Conservation (phyloP, 148 eudicot species). For the Rhododendron mucronatum region DNA sequence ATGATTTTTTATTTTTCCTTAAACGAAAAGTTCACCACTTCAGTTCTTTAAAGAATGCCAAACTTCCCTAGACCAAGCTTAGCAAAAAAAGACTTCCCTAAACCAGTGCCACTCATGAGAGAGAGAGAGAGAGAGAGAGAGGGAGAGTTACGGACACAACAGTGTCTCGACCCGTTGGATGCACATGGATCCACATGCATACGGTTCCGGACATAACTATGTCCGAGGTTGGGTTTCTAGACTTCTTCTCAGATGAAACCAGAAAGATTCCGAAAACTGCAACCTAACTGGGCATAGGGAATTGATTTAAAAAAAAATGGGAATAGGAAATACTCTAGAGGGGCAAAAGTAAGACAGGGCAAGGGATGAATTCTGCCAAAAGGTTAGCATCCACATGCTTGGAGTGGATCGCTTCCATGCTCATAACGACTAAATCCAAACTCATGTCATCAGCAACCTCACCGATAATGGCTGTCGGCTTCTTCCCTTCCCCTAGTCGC, state of each 20-base stretch:
- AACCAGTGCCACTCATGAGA: neutral
- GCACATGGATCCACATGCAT: no score
- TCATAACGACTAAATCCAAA: slow-evolving; percentile 85
- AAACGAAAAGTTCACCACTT: neutral
- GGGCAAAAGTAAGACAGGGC: slow-evolving; percentile 88
- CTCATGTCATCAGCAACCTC: slow-evolving; percentile 89
- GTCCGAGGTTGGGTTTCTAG: no score
- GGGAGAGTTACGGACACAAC: neutral
- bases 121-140: neutral
- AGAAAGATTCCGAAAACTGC: neutral
- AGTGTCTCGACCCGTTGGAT: no score
- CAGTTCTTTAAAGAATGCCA: neutral
- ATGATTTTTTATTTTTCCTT: neutral
- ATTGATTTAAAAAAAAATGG: neutral
- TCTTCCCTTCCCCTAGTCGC: slow-evolving; percentile 70
- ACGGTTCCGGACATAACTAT: no score
- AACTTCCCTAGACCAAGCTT: neutral
- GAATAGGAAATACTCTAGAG: slow-evolving; percentile 23
- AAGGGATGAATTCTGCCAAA: slow-evolving; percentile 90
- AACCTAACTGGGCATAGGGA: neutral
- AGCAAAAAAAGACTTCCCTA: neutral
- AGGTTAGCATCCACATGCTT: slow-evolving; percentile 95
- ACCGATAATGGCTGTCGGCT: slow-evolving; percentile 79
- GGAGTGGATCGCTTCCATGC: slow-evolving; percentile 99
- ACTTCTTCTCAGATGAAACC: neutral